Percentiles rank a stretch among this genome's conserved stretches.
Evolutionary conservation across 2,329 filamentous ascomycete species (phyloP).

Genomic region (Microdochium bolleyi): DNA sequence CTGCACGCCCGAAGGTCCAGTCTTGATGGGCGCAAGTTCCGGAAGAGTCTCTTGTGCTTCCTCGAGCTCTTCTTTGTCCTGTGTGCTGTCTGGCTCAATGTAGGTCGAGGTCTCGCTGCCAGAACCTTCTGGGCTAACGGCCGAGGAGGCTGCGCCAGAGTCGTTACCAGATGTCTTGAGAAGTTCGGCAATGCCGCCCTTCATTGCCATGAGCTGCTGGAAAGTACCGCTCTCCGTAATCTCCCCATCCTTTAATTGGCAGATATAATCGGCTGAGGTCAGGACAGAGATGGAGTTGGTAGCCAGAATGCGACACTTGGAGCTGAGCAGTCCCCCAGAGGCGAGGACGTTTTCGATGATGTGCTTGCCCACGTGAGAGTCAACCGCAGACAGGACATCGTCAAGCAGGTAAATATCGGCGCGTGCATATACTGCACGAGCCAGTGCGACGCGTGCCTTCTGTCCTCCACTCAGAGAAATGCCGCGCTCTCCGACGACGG

Average conservation of each 20-base stretch:
- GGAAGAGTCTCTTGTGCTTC: conserved; percentile 71
- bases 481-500: conserved; percentile 90
- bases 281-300: conserved; percentile 94
- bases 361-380: conserved; percentile 92
- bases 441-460: conserved; percentile 86
- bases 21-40: conserved; percentile 69
- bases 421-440: conserved; percentile 88
- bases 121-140: conserved; percentile 35
- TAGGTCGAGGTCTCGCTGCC: conserved; percentile 50
- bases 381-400: conserved; percentile 92
- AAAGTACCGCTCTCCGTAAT: conserved; percentile 87
- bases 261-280: conserved; percentile 82
- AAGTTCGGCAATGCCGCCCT: conserved; percentile 78
- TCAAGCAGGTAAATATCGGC: conserved; percentile 96
- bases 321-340: conserved; percentile 67
- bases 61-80: conserved; percentile 60
- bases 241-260: conserved; percentile 72
- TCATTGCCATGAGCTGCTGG: conserved; percentile 85
- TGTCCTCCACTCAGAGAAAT: conserved; percentile 95
- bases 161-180: conserved; percentile 67
- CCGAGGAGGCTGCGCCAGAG: conserved; percentile 28
- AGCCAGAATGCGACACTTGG: conserved; percentile 86
- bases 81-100: conserved; percentile 40
- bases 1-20: conserved; percentile 40
- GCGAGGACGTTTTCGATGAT: conserved; percentile 93